These are phyloP conservation scores for Colletotrichum orchidophilum DNA, from an alignment of 2,329 filamentous ascomycete species.

Conservation along the genomic window DNA sequence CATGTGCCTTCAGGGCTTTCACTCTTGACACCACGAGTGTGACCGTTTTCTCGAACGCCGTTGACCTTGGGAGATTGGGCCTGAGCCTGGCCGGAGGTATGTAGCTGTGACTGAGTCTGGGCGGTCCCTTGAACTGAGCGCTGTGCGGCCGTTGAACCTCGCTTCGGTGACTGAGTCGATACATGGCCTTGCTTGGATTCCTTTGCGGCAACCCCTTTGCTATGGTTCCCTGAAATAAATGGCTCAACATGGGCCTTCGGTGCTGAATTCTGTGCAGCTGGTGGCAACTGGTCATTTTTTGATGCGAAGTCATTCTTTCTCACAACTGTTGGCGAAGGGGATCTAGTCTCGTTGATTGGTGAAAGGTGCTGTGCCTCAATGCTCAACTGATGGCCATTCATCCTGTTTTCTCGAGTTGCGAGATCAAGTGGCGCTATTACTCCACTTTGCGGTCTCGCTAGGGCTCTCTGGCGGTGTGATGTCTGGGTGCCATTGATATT, in stretches of 20 bases:
- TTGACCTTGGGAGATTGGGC: conserved; percentile 48
- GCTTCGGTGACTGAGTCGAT: conserved; percentile 36
- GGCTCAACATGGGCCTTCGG: conserved; percentile 25
- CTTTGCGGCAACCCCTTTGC: conserved; percentile 36
- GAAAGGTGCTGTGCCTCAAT: conserved; percentile 67
- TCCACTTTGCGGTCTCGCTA: conserved; percentile 56
- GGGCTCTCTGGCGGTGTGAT: conserved; percentile 47
- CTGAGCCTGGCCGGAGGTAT: conserved; percentile 34
- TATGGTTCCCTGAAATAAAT: background rate
- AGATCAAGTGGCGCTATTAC: conserved; percentile 66
- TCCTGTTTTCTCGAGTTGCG: conserved; percentile 56
- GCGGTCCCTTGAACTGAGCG: conserved; percentile 19
- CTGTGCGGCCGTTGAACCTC: conserved; percentile 7
- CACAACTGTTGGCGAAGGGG: conserved; percentile 72
- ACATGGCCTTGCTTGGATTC: conserved; percentile 40
- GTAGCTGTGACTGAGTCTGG: conserved; percentile 40
- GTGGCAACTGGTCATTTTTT: conserved; percentile 18
- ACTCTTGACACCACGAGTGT: conserved; percentile 63
- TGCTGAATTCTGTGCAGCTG: conserved; percentile 24
- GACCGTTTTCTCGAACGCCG: conserved; percentile 59
- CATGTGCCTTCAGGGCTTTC: conserved; percentile 61
- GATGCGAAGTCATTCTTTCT: conserved; percentile 50
- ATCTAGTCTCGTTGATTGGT: conserved; percentile 78
- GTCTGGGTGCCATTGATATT: conserved; percentile 43
- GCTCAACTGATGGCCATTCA: conserved; percentile 44